These are phyloP conservation scores for Zygnema circumcarinatum DNA, from an alignment of 139 green algal species.

Conservation along the genomic window DNA sequence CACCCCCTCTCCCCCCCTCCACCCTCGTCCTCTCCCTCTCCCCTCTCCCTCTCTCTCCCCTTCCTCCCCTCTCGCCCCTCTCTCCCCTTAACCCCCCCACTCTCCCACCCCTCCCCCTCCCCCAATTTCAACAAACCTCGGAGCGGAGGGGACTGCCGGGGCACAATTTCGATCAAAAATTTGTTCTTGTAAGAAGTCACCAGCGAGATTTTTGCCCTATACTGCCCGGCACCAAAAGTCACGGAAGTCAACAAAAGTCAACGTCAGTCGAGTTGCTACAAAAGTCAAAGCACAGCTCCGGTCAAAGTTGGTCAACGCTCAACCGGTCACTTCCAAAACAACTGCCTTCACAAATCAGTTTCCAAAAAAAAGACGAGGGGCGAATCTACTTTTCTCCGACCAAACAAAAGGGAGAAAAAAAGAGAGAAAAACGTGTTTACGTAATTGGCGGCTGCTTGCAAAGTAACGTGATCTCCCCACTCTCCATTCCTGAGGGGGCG, in stretches of 20 bases:
- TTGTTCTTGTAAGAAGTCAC: constrained; percentile 71
- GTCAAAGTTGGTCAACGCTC: no score
- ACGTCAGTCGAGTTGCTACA: no score
- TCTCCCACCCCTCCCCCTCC: neutral
- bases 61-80: no score
- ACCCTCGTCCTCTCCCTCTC: no score
- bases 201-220: constrained; percentile 69
- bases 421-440: neutral
- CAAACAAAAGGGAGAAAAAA: neutral
- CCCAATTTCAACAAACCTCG: neutral
- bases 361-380: no score
- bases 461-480: constrained; percentile 87
- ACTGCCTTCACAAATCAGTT: constrained; percentile 42
- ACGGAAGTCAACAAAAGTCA: no score
- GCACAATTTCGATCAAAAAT: constrained; percentile 74
- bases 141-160: constrained; percentile 21
- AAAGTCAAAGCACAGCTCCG: no score
- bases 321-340: no score
- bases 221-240: no score
- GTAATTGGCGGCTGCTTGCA: constrained; percentile 67
- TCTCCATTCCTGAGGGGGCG: constrained; percentile 49
- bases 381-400: no score
- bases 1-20: no score
- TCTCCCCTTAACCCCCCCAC: neutral
- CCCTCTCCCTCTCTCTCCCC: no score